Evolutionary conservation across 1,284 basidiomycete genomes (phyloP), one percentile per base, ranked within the genome.

Genomic region (Chiua sp.): DNA sequence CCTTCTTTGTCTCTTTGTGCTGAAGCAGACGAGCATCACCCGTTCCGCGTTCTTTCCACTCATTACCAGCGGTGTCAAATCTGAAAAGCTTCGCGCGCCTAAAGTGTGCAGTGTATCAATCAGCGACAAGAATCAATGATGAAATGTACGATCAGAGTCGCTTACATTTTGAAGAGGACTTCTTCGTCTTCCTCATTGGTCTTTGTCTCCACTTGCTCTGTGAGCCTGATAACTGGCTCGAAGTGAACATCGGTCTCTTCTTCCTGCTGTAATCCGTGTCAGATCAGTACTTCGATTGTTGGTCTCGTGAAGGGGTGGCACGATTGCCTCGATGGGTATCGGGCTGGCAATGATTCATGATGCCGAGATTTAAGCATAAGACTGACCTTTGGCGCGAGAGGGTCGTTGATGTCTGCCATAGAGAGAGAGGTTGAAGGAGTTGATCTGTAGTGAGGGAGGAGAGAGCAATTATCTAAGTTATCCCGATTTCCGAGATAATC

Each of bases 61-160:
- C 96, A 63, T 87, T 83, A 60, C 87, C 82, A 48, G 77, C 80
- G 69, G 87, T 80, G 69, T 93, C 90, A 80, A 99, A 99, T 73
- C 98, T 89, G 87, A 99, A 99, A 65, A 99, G 88, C 83, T 99
- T 99, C 70, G 98, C 94, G 70, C 98, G 94, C 90, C 96, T 98
- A 69, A 48, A 58, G 28, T 55, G 59, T 32, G 47, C 47, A 58
- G 35, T 47, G 51, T 51, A 52, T 46, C 51, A 53, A 59, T 67
- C 53, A 60, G 44, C 33, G 59, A 69, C 59, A 68, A 30, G 58
- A 56, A 65, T 59, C 63, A 62, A 65, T 57, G 56, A 56, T 15
- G n/a, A 49, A 30, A 28, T 13, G 59, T 49, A 56, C 39, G 59
- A 50, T 60, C 30, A 10, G 59, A 57, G 26, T 42, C 61, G 82